A percentile compares a stretch with the other conserved stretches of the same genome.
These are phyloP conservation scores for Penicillium pancosmium DNA, from an alignment of 495 filamentous ascomycete genomes.

Conservation along the genomic window DNA sequence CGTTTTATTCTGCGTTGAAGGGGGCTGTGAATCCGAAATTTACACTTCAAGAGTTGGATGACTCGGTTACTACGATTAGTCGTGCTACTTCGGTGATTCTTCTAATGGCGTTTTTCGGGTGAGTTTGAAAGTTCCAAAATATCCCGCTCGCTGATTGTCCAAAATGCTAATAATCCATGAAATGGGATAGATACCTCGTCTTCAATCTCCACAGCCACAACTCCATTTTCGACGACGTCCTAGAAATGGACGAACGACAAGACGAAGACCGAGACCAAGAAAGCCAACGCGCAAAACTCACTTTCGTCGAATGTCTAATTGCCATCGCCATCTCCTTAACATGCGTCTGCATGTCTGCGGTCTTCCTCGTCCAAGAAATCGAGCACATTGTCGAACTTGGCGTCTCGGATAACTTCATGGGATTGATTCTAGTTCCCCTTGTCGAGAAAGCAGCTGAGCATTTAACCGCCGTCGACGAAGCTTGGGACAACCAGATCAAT, in stretches of 20 bases:
- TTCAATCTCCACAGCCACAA: constrained; percentile 87
- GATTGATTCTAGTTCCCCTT: constrained; percentile 71
- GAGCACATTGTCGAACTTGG: constrained; percentile 67
- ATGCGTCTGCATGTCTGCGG: constrained; percentile 78
- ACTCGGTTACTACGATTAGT: constrained; percentile 65
- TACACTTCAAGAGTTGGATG: constrained; percentile 41
- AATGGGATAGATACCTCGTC: constrained; percentile 62
- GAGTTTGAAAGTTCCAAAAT: constrained; percentile 9
- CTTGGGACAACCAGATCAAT: constrained; percentile 70
- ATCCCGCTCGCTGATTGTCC: too few species aligned
- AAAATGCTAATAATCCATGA: constrained; percentile 2
- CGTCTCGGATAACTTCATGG: constrained; percentile 79
- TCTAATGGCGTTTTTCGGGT: constrained; percentile 71
- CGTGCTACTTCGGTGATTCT: constrained; percentile 77
- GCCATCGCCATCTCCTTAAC: constrained; percentile 68
- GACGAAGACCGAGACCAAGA: constrained; percentile 73
- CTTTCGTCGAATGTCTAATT: constrained; percentile 72
- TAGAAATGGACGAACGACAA: constrained; percentile 70
- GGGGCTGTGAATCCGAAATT: constrained; percentile 37
- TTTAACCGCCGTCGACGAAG: constrained; percentile 87
- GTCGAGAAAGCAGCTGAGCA: constrained; percentile 94
- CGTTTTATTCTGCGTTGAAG: constrained; percentile 67
- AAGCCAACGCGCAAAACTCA: constrained; percentile 68
- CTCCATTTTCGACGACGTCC: constrained; percentile 70
- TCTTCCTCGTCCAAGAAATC: constrained; percentile 82